Percentiles rank a stretch among this genome's conserved stretches.
Evolutionary conservation across 768 basidiomycete genomes (phyloP).

Genomic region (Pulveroboletus sp.): DNA sequence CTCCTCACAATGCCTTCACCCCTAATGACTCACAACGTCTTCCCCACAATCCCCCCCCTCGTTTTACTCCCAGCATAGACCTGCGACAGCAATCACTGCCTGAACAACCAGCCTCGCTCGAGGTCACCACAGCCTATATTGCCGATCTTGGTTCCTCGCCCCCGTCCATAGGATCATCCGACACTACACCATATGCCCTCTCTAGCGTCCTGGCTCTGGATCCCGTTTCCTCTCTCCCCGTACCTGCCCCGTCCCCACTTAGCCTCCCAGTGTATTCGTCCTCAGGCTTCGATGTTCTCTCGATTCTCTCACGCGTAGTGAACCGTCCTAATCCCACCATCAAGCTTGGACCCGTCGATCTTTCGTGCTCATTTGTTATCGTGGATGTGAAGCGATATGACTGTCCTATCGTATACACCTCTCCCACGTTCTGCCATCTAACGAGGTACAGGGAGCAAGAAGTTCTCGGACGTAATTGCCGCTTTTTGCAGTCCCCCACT

Average conservation of each 20-base stretch:
- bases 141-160: conserved; percentile 3
- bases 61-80: conserved; percentile 1
- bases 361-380: conserved; percentile 89
- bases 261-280: conserved; percentile 73
- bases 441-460: conserved; percentile 74
- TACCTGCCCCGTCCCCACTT: conserved; percentile 30
- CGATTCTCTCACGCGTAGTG: conserved; percentile 73
- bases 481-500: conserved; percentile 80
- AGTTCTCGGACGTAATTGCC: conserved; percentile 86
- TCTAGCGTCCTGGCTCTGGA: background rate
- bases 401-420: conserved; percentile 86
- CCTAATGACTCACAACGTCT: background rate
- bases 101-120: conserved; percentile 2
- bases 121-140: conserved; percentile 1
- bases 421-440: conserved; percentile 72
- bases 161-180: conserved; percentile 3
- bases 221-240: background rate
- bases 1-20: background rate
- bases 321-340: conserved; percentile 70
- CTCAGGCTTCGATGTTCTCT: conserved; percentile 87
- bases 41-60: background rate
- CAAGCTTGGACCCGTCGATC: conserved; percentile 84
- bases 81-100: conserved; percentile 4
- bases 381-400: conserved; percentile 81
- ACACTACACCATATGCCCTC: conserved; percentile 1